Conservation (phyloP, 2,329 filamentous ascomycete species). For the Dactylonectria macrodidyma region DNA sequence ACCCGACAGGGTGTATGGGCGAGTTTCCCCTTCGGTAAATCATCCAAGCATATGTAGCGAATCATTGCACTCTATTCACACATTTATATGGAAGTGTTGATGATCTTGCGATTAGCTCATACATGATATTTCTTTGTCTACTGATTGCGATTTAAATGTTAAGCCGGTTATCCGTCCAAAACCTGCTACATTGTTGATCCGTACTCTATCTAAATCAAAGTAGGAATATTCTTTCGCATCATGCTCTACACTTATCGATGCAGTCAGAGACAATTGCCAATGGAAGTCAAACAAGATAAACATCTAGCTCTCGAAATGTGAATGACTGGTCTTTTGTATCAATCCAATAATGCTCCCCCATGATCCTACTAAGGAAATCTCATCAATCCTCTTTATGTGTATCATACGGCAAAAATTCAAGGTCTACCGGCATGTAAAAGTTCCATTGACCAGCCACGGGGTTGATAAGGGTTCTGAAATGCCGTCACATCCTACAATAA, state of each 20-base stretch:
- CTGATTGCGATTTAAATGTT: background rate
- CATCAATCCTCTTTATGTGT: background rate
- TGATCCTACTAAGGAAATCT: background rate
- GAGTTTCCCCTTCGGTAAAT: background rate
- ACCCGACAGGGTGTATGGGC: conserved; percentile 1
- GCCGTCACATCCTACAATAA: background rate
- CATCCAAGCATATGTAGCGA: background rate
- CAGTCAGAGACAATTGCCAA: background rate
- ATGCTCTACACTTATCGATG: background rate
- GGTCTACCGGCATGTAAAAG: background rate
- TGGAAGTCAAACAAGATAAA: background rate
- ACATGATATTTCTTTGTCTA: conserved; percentile 2
- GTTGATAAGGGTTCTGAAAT: background rate
- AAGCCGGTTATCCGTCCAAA: background rate
- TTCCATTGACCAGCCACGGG: background rate
- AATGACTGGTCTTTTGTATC: background rate
- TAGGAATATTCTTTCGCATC: background rate
- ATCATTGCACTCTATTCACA: background rate
- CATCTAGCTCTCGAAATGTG: background rate
- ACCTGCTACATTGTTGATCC: background rate
- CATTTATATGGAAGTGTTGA: background rate
- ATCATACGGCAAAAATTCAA: background rate
- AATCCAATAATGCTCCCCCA: background rate
- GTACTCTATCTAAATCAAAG: background rate
- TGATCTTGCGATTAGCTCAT: conserved; percentile 1